Percentiles rank a stretch among this genome's conserved stretches.
Evolutionary conservation across 129 eudicot species (phyloP).

Genomic region (Escallonia rubra): DNA sequence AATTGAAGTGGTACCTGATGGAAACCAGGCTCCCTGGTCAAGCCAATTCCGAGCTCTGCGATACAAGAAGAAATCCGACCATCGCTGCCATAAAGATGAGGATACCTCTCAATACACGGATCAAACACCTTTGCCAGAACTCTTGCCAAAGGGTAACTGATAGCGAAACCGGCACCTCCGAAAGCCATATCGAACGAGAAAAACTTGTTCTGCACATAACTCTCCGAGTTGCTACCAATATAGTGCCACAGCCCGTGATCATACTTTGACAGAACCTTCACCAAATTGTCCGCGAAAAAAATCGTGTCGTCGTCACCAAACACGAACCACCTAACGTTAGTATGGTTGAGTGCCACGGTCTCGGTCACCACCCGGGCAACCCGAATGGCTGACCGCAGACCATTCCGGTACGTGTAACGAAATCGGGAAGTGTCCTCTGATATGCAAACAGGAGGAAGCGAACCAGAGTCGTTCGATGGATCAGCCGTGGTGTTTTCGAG

Average conservation of each 20-base stretch:
- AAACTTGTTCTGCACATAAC: conserved; percentile 39
- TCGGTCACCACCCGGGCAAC: conserved; percentile 72
- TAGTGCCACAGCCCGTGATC: conserved; percentile 69
- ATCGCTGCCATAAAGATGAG: conserved; percentile 82
- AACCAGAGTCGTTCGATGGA: not conserved
- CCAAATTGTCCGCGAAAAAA: conserved; percentile 72
- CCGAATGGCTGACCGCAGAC: conserved; percentile 71
- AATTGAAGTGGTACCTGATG: conserved; percentile 60
- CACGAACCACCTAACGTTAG: conserved; percentile 80
- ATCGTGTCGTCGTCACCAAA: conserved; percentile 84
- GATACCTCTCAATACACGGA: conserved; percentile 73
- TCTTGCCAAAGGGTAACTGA: conserved; percentile 78
- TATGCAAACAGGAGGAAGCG: conserved; percentile 60
- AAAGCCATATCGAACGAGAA: conserved; percentile 75
- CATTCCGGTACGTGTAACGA: conserved; percentile 53
- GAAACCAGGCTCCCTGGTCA: conserved; percentile 72
- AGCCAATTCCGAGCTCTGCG: conserved; percentile 75
- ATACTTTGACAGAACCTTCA: conserved; percentile 66
- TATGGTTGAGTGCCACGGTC: conserved; percentile 60
- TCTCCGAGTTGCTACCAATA: conserved; percentile 72
- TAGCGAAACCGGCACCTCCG: conserved; percentile 91
- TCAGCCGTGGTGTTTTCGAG: conserved; percentile 27
- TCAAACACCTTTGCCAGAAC: conserved; percentile 74
- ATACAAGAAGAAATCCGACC: conserved; percentile 72
- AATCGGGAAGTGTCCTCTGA: conserved; percentile 63